Evolutionary conservation across 306 rosid genomes (phyloP).

Genomic region (Citrullus amarus): DNA sequence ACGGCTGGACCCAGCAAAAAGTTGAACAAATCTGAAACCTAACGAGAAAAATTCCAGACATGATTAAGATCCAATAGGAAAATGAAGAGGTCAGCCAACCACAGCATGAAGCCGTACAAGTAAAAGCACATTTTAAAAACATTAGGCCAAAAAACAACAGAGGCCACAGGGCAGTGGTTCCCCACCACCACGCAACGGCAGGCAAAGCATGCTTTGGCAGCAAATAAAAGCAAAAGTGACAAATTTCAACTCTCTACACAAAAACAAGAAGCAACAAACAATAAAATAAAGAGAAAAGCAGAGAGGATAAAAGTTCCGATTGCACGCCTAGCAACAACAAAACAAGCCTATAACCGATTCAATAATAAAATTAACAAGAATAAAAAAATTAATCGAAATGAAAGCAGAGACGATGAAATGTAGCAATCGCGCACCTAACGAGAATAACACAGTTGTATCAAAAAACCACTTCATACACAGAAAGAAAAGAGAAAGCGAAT

Average conservation of each 20-base stretch:
- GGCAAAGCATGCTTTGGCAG: background rate
- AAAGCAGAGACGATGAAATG: background rate
- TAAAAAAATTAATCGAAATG: background rate
- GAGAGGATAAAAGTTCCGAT: background rate
- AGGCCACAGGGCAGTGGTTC: background rate
- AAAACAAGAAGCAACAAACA: background rate
- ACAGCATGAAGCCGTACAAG: background rate
- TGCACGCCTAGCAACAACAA: slow-evolving; percentile 1
- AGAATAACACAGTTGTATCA: background rate
- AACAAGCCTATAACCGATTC: background rate
- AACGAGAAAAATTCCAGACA: background rate
- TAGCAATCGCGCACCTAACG: background rate
- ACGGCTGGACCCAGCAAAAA: background rate
- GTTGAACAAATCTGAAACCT: background rate
- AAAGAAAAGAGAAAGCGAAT: background rate
- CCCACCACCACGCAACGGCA: slow-evolving; percentile 2
- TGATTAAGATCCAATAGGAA: background rate
- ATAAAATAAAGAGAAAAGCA: background rate
- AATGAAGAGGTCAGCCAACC: background rate
- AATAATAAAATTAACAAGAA: background rate
- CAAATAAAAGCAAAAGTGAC: slow-evolving; percentile 3
- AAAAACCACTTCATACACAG: background rate
- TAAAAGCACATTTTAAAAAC: background rate
- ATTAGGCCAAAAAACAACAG: background rate
- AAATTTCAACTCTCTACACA: background rate